Conservation (phyloP, 371 early-diverging fungal species). For the Saksenaea oblongispora region DNA sequence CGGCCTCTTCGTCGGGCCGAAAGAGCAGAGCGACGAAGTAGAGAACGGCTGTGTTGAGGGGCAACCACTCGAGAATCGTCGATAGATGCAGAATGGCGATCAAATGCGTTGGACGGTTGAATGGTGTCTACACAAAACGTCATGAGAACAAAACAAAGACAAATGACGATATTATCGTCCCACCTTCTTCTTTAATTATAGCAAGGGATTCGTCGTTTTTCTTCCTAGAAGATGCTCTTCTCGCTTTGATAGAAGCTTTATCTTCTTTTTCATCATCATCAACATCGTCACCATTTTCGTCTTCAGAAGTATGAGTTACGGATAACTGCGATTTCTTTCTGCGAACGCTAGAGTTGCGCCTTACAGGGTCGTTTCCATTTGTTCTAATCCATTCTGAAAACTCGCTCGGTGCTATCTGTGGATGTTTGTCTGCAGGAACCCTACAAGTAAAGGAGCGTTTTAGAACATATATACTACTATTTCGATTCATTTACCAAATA, state of each 20-base stretch:
- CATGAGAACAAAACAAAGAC: background rate
- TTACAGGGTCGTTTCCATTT: constrained; percentile 10
- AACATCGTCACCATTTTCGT: background rate
- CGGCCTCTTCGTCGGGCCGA: constrained; percentile 18
- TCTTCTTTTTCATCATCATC: background rate
- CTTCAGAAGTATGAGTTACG: background rate
- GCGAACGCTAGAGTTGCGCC: background rate
- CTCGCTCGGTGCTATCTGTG: constrained; percentile 29
- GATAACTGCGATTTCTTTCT: background rate
- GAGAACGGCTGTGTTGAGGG: constrained; percentile 17
- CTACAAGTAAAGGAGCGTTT: constrained; percentile 2
- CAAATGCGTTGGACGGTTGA: background rate
- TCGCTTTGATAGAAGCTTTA: background rate
- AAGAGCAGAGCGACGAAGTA: constrained; percentile 24
- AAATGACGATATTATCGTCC: background rate
- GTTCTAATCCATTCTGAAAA: constrained; percentile 24
- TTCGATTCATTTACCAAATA: background rate
- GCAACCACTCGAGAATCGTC: constrained; percentile 4
- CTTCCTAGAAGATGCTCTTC: background rate
- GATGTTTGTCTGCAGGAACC: constrained; percentile 32
- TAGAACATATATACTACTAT: background rate
- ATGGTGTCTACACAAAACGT: background rate
- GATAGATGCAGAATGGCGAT: background rate
- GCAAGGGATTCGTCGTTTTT: background rate
- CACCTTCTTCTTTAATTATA: background rate